A percentile compares a stretch with the other conserved stretches of the same genome.
phyloP scores from a whole-genome alignment of 1,284 basidiomycete species.

The Ustilago nuda region DNA sequence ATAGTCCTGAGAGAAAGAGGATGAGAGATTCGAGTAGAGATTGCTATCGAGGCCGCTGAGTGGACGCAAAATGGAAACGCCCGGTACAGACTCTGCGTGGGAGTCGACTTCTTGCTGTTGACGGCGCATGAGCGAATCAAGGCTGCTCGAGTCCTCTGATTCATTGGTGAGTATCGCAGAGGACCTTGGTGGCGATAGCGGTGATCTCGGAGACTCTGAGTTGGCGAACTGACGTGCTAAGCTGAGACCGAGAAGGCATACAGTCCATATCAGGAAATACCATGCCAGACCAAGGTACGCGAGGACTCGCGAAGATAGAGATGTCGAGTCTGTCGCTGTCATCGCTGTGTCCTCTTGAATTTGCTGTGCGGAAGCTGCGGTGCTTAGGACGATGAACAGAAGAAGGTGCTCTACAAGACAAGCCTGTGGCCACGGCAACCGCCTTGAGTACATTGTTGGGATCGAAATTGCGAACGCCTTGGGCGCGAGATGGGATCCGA shows the following conservation, averaged over 20 bases:
- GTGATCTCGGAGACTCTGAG: conserved; percentile 33
- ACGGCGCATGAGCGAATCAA: conserved; percentile 56
- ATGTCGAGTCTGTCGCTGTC: background rate
- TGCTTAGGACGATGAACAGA: background rate
- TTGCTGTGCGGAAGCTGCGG: background rate
- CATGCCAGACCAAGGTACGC: conserved; percentile 72
- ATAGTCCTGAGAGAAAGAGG: conserved; percentile 65
- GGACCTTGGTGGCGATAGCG: conserved; percentile 41
- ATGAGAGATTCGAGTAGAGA: conserved; percentile 62
- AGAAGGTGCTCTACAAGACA: background rate
- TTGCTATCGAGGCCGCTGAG: conserved; percentile 67
- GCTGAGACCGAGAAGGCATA: conserved; percentile 81
- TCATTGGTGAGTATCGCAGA: conserved; percentile 63
- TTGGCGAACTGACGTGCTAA: conserved; percentile 43
- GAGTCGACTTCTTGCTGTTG: conserved; percentile 80
- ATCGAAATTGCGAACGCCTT: background rate
- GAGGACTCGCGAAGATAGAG: background rate
- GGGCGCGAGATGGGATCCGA: background rate
- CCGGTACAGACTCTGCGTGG: conserved; percentile 71
- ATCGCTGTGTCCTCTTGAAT: background rate
- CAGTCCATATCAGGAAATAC: conserved; percentile 79
- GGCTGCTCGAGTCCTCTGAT: conserved; percentile 76
- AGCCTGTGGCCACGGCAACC: background rate
- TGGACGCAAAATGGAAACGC: conserved; percentile 65
- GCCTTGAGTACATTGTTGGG: background rate